Percentiles rank a stretch among this genome's conserved stretches.
These are phyloP conservation scores for Jaltomata sinuosa DNA, from an alignment of 257 asterid genomes.

Conservation along the genomic window DNA sequence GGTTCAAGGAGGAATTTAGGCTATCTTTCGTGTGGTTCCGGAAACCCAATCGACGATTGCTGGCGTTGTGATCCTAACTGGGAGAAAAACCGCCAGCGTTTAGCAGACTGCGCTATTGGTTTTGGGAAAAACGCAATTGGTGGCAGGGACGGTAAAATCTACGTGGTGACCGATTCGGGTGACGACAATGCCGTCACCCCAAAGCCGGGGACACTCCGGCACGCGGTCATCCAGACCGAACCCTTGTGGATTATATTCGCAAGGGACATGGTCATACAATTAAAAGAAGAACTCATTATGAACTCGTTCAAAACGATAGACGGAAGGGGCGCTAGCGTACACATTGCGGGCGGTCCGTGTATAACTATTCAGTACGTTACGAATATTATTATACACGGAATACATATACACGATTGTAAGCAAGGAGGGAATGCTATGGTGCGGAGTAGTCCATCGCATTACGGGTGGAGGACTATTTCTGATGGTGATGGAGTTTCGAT, in stretches of 20 bases:
- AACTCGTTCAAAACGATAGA: conserved; percentile 80
- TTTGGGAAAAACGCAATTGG: conserved; percentile 74
- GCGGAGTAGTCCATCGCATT: conserved; percentile 57
- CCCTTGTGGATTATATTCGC: conserved; percentile 75
- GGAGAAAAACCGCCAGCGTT: conserved; percentile 51
- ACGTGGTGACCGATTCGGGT: conserved; percentile 54
- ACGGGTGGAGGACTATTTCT: conserved; percentile 61
- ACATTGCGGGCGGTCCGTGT: conserved; percentile 77
- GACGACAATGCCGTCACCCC: conserved; percentile 46
- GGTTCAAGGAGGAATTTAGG: conserved; percentile 61
- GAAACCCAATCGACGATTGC: conserved; percentile 81
- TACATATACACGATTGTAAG: conserved; percentile 70
- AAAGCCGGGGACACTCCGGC: conserved; percentile 63
- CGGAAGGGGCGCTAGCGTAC: conserved; percentile 78
- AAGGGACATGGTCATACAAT: conserved; percentile 64
- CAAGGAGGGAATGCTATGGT: conserved; percentile 74
- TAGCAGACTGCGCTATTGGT: conserved; percentile 76
- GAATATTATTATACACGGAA: conserved; percentile 65
- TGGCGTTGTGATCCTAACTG: conserved; percentile 75
- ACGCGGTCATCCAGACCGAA: conserved; percentile 55
- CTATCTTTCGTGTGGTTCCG: conserved; percentile 57
- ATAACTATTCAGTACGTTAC: conserved; percentile 69
- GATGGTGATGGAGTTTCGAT: conserved; percentile 86
- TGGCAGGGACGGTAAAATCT: conserved; percentile 50
- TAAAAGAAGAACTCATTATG: conserved; percentile 76